Percentiles rank a stretch among this genome's conserved stretches.
phyloP scores from a whole-genome alignment of 2,329 filamentous ascomycete genomes.

The Dothideomycetes sp. region DNA sequence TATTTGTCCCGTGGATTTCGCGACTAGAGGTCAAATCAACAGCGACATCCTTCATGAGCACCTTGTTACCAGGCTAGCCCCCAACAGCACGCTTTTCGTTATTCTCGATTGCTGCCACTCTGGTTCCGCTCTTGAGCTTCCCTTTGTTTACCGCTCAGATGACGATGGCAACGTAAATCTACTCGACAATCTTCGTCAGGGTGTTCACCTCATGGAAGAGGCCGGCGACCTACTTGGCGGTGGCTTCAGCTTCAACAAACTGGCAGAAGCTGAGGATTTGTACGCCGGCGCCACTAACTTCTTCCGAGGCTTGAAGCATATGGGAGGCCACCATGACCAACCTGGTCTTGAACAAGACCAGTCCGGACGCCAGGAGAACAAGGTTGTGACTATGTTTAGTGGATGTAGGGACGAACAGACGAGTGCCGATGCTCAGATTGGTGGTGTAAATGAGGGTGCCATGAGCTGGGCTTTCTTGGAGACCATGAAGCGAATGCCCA shows the following conservation, averaged over 20 bases:
- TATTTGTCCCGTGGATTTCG: slow-evolving; percentile 5
- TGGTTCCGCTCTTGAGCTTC: slow-evolving; percentile 47
- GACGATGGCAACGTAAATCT: slow-evolving; percentile 45
- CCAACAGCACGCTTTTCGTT: slow-evolving; percentile 41
- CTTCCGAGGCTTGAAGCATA: slow-evolving; percentile 41
- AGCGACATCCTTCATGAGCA: slow-evolving; percentile 41
- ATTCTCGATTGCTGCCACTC: slow-evolving; percentile 54
- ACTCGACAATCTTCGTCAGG: slow-evolving; percentile 44
- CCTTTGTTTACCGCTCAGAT: slow-evolving; percentile 47
- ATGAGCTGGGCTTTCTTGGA: slow-evolving; percentile 40
- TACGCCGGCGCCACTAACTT: slow-evolving; percentile 44
- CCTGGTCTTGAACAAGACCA: slow-evolving; percentile 34
- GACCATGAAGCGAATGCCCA: slow-evolving; percentile 26
- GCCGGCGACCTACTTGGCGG: slow-evolving; percentile 40
- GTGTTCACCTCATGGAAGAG: slow-evolving; percentile 38
- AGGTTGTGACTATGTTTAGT: slow-evolving; percentile 40
- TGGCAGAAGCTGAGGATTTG: slow-evolving; percentile 41
- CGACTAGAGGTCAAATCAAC: slow-evolving; percentile 40
- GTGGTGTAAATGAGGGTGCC: slow-evolving; percentile 29
- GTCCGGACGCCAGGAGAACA: slow-evolving; percentile 27
- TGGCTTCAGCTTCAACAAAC: slow-evolving; percentile 34
- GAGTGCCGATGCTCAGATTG: slow-evolving; percentile 34
- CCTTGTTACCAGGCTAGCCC: slow-evolving; percentile 41
- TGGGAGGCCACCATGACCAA: slow-evolving; percentile 30
- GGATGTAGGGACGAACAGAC: slow-evolving; percentile 43